A percentile compares a stretch with the other conserved stretches of the same genome.
Evolutionary conservation across 768 basidiomycete genomes (phyloP).

Genomic region (Phaffia tasmanica): DNA sequence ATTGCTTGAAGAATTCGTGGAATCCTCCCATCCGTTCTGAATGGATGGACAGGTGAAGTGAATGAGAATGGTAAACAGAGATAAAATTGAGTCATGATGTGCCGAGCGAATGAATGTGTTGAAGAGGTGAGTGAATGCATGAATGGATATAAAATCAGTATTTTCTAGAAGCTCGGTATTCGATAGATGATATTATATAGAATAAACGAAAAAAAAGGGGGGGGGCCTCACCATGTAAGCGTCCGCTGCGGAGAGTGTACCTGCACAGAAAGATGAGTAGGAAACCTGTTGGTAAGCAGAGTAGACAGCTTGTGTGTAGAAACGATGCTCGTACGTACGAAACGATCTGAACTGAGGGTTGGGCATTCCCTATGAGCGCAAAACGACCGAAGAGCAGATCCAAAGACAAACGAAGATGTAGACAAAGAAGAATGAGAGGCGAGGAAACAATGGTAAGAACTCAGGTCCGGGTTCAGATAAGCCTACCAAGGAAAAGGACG

Average conservation of each 20-base stretch:
- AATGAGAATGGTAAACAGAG: background rate
- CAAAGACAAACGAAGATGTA: background rate
- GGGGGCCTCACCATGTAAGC: too few relatives aligned
- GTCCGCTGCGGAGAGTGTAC: too few relatives aligned
- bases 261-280: too few relatives aligned
- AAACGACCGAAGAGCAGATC: background rate
- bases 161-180: too few relatives aligned
- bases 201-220: too few relatives aligned
- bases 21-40: conserved; percentile 5
- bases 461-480: conserved; percentile 1
- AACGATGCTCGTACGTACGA: too few relatives aligned
- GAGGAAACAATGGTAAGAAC: too few relatives aligned
- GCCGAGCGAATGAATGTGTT: background rate
- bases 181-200: too few relatives aligned
- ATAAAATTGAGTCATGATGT: background rate
- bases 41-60: background rate
- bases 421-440: background rate
- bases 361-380: background rate
- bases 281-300: too few relatives aligned
- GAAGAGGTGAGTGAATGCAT: background rate
- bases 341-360: conserved; percentile 19
- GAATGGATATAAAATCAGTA: background rate
- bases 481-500: background rate
- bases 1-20: background rate
- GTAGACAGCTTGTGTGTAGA: too few relatives aligned